Conservation (phyloP, 108 stramenopile species). For the Pseudonitzschia multiseries region DNA sequence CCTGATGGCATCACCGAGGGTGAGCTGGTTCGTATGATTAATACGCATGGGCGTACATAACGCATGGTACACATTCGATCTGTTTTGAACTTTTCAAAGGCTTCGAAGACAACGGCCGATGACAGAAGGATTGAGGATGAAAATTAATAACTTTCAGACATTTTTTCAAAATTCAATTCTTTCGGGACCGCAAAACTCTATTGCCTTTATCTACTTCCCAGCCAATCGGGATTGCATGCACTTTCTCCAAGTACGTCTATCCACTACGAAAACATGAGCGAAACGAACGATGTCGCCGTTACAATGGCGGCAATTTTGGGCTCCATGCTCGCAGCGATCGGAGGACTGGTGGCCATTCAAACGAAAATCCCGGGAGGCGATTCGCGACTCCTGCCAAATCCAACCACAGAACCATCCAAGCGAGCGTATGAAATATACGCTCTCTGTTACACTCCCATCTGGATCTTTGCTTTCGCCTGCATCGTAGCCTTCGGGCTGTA, state of each 20-base stretch:
- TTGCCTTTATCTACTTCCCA: neutral
- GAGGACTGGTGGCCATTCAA: conserved; percentile 61
- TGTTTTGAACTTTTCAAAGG: too few species aligned
- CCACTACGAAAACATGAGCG: neutral
- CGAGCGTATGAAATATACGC: conserved; percentile 78
- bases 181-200: neutral
- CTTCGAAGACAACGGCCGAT: too few species aligned
- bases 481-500: conserved; percentile 83
- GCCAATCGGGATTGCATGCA: neutral
- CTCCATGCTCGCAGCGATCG: conserved; percentile 69
- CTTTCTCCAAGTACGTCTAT: too few species aligned
- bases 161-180: too few species aligned
- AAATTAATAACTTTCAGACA: too few species aligned
- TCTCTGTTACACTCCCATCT: conserved; percentile 75
- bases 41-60: too few species aligned
- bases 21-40: too few species aligned
- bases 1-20: too few species aligned
- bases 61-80: too few species aligned
- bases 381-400: conserved; percentile 37
- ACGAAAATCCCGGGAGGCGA: conserved; percentile 20
- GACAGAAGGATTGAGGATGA: too few species aligned
- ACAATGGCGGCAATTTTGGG: conserved; percentile 66
- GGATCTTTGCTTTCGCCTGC: conserved; percentile 77
- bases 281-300: conserved; percentile 30
- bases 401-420: conserved; percentile 65